Evolutionary conservation across 306 rosid species (phyloP).

Genomic region (Trifolium pratense): DNA sequence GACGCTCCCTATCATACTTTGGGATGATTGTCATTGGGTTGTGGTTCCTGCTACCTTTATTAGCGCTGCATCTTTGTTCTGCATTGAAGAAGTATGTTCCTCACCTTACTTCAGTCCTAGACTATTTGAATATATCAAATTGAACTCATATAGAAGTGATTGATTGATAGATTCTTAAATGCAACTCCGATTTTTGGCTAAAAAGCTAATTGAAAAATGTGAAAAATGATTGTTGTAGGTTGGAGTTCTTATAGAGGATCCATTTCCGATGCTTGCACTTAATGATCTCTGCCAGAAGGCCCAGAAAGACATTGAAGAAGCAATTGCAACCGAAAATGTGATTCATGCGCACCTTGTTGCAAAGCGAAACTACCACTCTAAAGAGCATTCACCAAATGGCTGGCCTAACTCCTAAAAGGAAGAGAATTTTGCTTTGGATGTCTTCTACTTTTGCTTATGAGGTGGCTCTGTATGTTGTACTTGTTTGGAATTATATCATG

Average conservation of each 20-base stretch:
- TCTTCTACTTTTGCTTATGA: constrained; percentile 35
- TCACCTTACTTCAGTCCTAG: constrained; percentile 18
- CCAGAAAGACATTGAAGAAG: constrained; percentile 66
- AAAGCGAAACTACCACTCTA: constrained; percentile 51
- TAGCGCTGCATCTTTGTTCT: constrained; percentile 93
- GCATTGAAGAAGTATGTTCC: constrained; percentile 85
- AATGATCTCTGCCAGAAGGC: constrained; percentile 72
- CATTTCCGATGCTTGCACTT: constrained; percentile 88
- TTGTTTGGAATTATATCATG: constrained; percentile 19
- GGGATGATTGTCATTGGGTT: constrained; percentile 97
- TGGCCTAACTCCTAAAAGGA: constrained; percentile 57
- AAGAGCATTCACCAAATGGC: constrained; percentile 74
- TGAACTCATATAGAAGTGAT: not conserved
- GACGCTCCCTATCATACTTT: constrained; percentile 88
- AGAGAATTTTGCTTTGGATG: constrained; percentile 16
- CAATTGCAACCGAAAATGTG: constrained; percentile 50
- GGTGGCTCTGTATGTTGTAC: constrained; percentile 34
- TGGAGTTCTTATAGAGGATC: constrained; percentile 97
- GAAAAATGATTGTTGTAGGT: constrained; percentile 55
- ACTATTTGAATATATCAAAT: constrained; percentile 24
- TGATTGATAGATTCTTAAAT: constrained; percentile 34
- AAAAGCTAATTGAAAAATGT: constrained; percentile 34
- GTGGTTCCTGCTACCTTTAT: constrained; percentile 93
- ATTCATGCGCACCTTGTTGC: constrained; percentile 58
- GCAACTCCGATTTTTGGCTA: constrained; percentile 15